Conservation (phyloP, 768 basidiomycete genomes). For the Termitomyces sp. region DNA sequence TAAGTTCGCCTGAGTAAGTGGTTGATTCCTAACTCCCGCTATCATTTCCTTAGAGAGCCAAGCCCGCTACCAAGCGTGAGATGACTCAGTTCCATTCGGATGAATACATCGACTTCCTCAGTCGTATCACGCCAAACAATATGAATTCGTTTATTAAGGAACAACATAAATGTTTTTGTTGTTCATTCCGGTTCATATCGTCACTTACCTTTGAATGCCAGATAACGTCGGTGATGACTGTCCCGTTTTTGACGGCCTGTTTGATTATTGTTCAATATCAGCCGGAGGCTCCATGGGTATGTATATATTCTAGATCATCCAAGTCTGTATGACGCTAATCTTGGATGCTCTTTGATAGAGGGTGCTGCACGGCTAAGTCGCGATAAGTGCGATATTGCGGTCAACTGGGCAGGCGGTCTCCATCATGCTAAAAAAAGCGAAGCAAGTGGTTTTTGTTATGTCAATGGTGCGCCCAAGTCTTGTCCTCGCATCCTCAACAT, state of each 20-base stretch:
- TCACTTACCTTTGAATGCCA: conserved; percentile 27
- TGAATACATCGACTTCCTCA: conserved; percentile 97
- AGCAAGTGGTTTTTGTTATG: conserved; percentile 98
- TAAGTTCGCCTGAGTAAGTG: conserved; percentile 40
- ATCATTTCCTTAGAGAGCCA: conserved; percentile 69
- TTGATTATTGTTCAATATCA: conserved; percentile 99
- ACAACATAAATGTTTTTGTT: conserved; percentile 84
- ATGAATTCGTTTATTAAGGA: conserved; percentile 93
- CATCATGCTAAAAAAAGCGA: conserved; percentile 99
- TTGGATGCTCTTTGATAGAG: conserved; percentile 51
- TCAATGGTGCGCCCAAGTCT: conserved; percentile 63
- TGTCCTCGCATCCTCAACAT: background rate
- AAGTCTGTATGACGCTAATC: background rate
- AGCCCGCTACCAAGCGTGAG: conserved; percentile 98
- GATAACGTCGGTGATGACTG: conserved; percentile 99
- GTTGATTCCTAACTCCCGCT: background rate
- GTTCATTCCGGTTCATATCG: background rate
- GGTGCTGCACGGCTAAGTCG: conserved; percentile 93
- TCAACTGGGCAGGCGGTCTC: conserved; percentile 98
- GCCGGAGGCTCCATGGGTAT: conserved; percentile 99
- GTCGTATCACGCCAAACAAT: conserved; percentile 90
- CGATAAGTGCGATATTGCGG: conserved; percentile 97
- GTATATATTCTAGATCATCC: background rate
- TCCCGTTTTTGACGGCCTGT: conserved; percentile 97
- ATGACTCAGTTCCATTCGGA: conserved; percentile 99